Percentiles rank a stretch among this genome's conserved stretches.
Conservation (phyloP, 331 rosid genomes). For the Acacia pycnantha region DNA sequence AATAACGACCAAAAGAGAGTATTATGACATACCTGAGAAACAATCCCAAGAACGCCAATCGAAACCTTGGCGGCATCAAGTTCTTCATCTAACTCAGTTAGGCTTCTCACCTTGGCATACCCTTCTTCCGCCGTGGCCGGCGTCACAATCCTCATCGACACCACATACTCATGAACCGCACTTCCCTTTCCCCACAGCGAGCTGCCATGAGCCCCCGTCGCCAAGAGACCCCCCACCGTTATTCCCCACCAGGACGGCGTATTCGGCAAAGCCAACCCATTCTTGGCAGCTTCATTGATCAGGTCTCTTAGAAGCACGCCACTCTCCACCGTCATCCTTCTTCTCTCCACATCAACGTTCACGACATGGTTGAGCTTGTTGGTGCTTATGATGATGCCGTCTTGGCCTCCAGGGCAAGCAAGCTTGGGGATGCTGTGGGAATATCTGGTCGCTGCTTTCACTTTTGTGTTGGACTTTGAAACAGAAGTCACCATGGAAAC, state of each 20-base stretch:
- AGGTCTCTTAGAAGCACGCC: constrained; percentile 43
- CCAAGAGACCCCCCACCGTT: constrained; percentile 47
- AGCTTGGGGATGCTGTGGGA: neutral
- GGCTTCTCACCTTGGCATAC: constrained; percentile 37
- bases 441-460: no score
- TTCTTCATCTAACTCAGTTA: constrained; percentile 29
- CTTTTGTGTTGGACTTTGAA: no score
- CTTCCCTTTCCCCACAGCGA: constrained; percentile 50
- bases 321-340: constrained; percentile 32
- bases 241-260: constrained; percentile 53
- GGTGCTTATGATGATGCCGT: constrained; percentile 48
- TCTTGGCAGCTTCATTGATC: constrained; percentile 33
- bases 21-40: neutral
- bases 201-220: constrained; percentile 60
- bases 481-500: no score
- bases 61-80: constrained; percentile 19
- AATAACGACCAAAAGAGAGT: neutral
- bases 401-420: constrained; percentile 33
- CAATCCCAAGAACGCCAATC: neutral
- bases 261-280: constrained; percentile 37
- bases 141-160: constrained; percentile 29
- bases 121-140: constrained; percentile 42
- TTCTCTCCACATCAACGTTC: constrained; percentile 20
- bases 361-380: constrained; percentile 29
- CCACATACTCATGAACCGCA: constrained; percentile 47